Conservation (phyloP, 2,329 filamentous ascomycete genomes). For the Bisporella sp. region DNA sequence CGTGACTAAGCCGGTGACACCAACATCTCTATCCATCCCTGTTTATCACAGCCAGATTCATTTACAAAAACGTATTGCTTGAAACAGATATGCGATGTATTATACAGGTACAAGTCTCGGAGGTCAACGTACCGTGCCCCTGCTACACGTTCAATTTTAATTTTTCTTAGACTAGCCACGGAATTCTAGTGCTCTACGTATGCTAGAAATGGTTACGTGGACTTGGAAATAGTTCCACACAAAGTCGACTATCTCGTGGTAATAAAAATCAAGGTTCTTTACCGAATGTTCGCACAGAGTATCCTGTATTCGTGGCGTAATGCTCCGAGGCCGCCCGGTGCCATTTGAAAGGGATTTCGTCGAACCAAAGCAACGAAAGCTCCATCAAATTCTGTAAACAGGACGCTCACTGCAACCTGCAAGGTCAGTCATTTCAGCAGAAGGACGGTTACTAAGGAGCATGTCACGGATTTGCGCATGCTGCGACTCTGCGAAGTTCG, state of each 20-base stretch:
- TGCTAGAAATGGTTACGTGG: no score
- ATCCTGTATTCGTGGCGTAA: constrained; percentile 19
- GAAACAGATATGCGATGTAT: no score
- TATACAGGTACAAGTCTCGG: constrained; percentile 13
- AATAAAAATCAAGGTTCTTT: constrained; percentile 28
- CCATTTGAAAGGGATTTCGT: constrained; percentile 15
- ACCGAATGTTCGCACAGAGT: constrained; percentile 22
- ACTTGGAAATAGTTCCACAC: no score
- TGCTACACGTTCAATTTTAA: no score
- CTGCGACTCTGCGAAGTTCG: constrained; percentile 11
- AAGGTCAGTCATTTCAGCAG: constrained; percentile 11
- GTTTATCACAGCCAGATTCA: no score
- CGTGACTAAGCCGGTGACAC: no score
- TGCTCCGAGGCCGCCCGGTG: constrained; percentile 11
- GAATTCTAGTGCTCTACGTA: no score
- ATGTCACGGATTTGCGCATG: constrained; percentile 9
- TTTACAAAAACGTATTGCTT: no score
- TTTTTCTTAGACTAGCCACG: no score
- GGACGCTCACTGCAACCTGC: constrained; percentile 9
- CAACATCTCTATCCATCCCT: no score
- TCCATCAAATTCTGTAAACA: no score
- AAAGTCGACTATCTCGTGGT: neutral
- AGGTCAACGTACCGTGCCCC: no score
- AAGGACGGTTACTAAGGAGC: constrained; percentile 7
- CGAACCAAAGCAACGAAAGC: constrained; percentile 9